Conservation (phyloP, 1,284 basidiomycete genomes). For the Trametes versicolor region DNA sequence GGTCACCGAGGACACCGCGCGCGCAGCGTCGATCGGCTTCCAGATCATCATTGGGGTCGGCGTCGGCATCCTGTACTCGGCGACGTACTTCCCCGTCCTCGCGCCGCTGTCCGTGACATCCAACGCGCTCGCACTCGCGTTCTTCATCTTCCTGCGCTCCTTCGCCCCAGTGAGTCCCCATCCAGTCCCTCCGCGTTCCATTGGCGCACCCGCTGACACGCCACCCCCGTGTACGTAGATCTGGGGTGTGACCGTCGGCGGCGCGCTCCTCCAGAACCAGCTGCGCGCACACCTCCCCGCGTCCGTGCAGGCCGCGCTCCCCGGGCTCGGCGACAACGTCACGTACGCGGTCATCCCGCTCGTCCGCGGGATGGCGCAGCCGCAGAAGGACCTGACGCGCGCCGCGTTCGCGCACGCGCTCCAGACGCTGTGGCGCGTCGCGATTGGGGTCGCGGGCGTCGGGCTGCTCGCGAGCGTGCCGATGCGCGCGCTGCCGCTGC, state of each 20-base stretch:
- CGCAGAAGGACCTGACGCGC: slow-evolving; percentile 27
- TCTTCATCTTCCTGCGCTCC: slow-evolving; percentile 47
- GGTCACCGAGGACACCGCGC: slow-evolving; percentile 36
- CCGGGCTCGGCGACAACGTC: slow-evolving; percentile 26
- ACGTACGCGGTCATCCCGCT: slow-evolving; percentile 36
- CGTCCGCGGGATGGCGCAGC: slow-evolving; percentile 24
- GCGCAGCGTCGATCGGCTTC: slow-evolving; percentile 44
- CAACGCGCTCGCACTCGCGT: slow-evolving; percentile 49
- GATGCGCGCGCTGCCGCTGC: slow-evolving; percentile 47
- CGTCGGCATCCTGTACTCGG: slow-evolving; percentile 24
- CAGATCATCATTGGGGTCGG: slow-evolving; percentile 24
- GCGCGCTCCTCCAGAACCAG: slow-evolving; percentile 44
- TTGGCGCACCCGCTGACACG: slow-evolving; percentile 21
- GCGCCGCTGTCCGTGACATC: slow-evolving; percentile 46
- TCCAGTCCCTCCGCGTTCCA: not conserved
- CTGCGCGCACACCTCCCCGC: slow-evolving; percentile 38
- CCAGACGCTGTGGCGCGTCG: slow-evolving; percentile 35
- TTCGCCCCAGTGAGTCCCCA: slow-evolving; percentile 40
- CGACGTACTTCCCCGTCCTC: slow-evolving; percentile 44
- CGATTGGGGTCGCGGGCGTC: slow-evolving; percentile 33
- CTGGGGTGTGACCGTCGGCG: slow-evolving; percentile 46
- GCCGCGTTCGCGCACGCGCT: slow-evolving; percentile 35
- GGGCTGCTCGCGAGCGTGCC: slow-evolving; percentile 39
- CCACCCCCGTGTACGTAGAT: slow-evolving; percentile 28
- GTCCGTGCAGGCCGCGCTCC: slow-evolving; percentile 21